Evolutionary conservation across 2,329 filamentous ascomycete species (phyloP), one percentile per base, ranked within the genome.

Genomic region (Apiospora malaysiana): DNA sequence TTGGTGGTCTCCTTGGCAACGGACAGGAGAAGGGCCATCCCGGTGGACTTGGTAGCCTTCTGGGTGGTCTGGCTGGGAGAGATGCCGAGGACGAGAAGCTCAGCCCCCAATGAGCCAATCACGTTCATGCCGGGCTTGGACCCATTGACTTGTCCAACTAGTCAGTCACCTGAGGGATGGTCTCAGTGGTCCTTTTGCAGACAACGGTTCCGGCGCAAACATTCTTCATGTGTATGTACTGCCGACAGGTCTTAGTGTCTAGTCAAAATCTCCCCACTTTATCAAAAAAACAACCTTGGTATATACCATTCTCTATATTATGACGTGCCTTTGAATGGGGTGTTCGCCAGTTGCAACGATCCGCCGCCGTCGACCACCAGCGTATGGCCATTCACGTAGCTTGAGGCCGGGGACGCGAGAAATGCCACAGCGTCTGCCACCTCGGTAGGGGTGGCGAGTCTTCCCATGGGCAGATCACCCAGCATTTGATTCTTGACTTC

Each of bases 331-430:
- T 43, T 37, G 69, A 74, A 75, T 1, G 71, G 74, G 32, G 67
- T 72, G 59, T 75, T 73, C 40, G 73, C 68, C 42, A 72, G 46
- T 43, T 70, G 37, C 45, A 74, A 37, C 8, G 74, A 73, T 18
- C 68, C 74, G 43, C 70, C 74, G 23, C 74, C 74, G 43, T 75
- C 74, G n/a, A 74, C 72, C 18, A 74, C 71, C 37, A 75, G 66
- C 43, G 71, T 73, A 69, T 75, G 73, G 12, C 73, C 73, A 70
- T 75, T 74, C 70, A 74, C 72, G 45, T 75, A 75, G 68, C 72
- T 75, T 47, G 74, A 75, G 68, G 71, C 68, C 40, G 72, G 69
- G 70, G 73, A 75, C 46, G 72, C 72, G 47, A 74, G 71, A 63
- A 75, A 73, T 10, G 66, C 73, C n/a, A 75, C 73, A 6, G 69